phyloP scores from a whole-genome alignment of 257 asterid genomes.

The Jacaranda copaia region DNA sequence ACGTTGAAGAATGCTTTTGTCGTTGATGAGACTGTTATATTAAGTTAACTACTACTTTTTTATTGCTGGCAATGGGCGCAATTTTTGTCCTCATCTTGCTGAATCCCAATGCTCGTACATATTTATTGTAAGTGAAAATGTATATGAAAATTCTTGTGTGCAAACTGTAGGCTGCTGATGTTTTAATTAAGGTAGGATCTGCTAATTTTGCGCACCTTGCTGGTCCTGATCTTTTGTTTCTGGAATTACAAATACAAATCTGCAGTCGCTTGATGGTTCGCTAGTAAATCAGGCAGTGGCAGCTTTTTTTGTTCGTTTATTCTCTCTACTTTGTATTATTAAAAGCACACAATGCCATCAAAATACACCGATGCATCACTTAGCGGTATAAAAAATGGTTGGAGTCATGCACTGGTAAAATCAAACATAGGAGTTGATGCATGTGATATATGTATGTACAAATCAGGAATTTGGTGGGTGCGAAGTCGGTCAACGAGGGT shows the following conservation, averaged over 20 bases:
- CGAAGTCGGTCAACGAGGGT: conserved; percentile 54
- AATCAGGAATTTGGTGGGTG: background rate
- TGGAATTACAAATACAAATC: no score
- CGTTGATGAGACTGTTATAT: background rate
- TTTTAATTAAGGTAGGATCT: conserved; percentile 28
- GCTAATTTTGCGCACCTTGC: conserved; percentile 12
- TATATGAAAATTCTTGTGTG: conserved; percentile 34
- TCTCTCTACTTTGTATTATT: background rate
- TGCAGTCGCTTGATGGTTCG: no score
- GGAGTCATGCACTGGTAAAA: background rate
- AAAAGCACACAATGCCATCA: background rate
- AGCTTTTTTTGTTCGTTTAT: background rate
- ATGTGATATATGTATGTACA: no score
- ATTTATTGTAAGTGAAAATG: conserved; percentile 29
- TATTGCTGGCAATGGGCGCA: conserved; percentile 33
- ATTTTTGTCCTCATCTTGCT: conserved; percentile 33
- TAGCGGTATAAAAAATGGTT: no score
- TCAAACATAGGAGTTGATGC: background rate
- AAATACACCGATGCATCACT: background rate
- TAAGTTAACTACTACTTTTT: conserved; percentile 15
- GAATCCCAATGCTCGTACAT: conserved; percentile 31
- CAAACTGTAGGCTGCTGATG: background rate
- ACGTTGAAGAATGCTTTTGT: conserved; percentile 29
- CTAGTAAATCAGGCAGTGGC: no score
- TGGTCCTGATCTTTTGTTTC: conserved; percentile 6